Conservation (phyloP, 2,329 filamentous ascomycete species). For the Trematosphaeria pertusa region DNA sequence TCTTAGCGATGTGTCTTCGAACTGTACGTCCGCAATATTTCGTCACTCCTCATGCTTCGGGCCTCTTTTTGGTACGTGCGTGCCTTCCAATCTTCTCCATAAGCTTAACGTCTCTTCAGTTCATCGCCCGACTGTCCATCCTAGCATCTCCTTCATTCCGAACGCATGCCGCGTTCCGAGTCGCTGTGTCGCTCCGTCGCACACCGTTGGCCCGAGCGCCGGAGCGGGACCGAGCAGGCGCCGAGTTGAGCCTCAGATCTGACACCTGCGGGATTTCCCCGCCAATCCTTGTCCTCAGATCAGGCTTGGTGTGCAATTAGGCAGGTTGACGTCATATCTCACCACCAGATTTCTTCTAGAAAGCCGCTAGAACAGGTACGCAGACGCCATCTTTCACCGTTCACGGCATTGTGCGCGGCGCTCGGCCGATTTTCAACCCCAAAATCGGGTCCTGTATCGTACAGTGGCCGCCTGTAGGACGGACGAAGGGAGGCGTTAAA, state of each 20-base stretch:
- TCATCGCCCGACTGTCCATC: too few species aligned
- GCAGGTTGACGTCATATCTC: not conserved
- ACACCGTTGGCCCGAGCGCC: not conserved
- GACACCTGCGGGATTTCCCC: not conserved
- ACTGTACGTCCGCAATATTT: not conserved
- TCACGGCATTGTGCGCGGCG: too few species aligned
- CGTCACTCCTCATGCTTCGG: not conserved
- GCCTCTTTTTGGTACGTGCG: not conserved
- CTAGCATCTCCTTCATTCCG: not conserved
- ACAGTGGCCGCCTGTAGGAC: too few species aligned
- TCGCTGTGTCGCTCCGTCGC: not conserved
- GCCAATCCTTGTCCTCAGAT: not conserved
- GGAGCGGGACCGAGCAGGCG: not conserved
- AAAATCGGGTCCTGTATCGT: too few species aligned
- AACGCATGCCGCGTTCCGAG: not conserved
- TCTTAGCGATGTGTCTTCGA: not conserved
- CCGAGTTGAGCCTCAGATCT: conserved; percentile 1
- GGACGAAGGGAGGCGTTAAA: too few species aligned
- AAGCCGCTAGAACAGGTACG: too few species aligned
- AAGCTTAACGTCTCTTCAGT: not conserved
- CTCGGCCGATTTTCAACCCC: too few species aligned
- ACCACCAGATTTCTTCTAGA: too few species aligned
- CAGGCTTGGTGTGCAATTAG: not conserved
- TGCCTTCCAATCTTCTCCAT: not conserved
- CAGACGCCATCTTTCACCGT: too few species aligned